Base-by-base conservation (phyloP, 1,284 basidiomycete genomes). In the Tilletiopsis washingtonensis region DNA sequence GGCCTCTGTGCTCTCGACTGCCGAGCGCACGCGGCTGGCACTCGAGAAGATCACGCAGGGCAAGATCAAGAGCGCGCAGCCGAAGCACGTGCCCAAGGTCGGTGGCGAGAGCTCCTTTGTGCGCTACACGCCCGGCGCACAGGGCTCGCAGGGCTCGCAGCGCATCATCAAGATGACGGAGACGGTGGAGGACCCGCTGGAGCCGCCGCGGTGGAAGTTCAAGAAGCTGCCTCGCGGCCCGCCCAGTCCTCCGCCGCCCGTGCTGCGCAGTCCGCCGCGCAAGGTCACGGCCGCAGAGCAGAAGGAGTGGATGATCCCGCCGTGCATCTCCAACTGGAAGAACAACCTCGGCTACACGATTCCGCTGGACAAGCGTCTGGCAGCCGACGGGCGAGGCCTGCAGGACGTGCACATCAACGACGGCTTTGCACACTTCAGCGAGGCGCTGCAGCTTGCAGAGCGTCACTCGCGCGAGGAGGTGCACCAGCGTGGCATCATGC, bases 311-410 rank as follows among this genome's bases (percentile, higher is more conserved):
- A 96, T 96, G 91, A 97, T 99, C 49, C 94, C 94, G 3, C 94
- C 94, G 15, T 97, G 91, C 75, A 96, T 99, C 58, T 96, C 91
- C 27, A 99, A 98, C 77, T 99, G 94, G 94, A 99, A 99, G 79
- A 99, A 99, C 79, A 97, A 98, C 83, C 97, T 97, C 76, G 94
- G 94, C 80, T 98, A 93, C 76, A 98, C 93, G 4, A 97, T 98
- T 64, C 91, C 94, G 24, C 80, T 98, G 21, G 94, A 98, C 75
- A 98, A 99, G 77, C 88, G 94, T 64, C 79, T 99, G 43, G 94
- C 94, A 19, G 93, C 94, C 11, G 93, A 98, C 74, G 94, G 93
- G 14, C 83, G 93, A 62, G 91, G 93, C 47, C 78, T 99, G 39
- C 93, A 98, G 75, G 94, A 99, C 74, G 91, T 97, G 57, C 86